Percentiles rank a stretch among this genome's conserved stretches.
These are phyloP conservation scores for Inosperma sp. DNA, from an alignment of 768 basidiomycete genomes.

Conservation along the genomic window DNA sequence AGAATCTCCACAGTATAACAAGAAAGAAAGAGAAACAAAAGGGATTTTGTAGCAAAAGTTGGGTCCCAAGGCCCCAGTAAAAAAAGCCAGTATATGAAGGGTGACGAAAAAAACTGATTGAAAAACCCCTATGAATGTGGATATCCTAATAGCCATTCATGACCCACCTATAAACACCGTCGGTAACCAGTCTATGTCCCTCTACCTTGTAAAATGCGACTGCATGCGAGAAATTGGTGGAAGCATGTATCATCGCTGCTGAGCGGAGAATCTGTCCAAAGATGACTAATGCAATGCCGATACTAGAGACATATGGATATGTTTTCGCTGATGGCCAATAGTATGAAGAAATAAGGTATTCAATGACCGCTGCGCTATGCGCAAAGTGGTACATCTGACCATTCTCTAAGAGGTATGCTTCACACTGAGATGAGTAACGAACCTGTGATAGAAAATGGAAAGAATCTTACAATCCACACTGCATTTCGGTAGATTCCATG, in stretches of 20 bases:
- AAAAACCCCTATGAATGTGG: too few species aligned
- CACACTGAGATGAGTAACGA: not conserved
- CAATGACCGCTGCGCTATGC: constrained; percentile 68
- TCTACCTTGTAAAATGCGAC: constrained; percentile 72
- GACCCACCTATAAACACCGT: constrained; percentile 83
- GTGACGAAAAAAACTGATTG: constrained; percentile 83
- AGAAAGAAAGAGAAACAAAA: constrained; percentile 63
- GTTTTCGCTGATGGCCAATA: constrained; percentile 62
- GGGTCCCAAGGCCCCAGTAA: constrained; percentile 96
- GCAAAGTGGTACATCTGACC: constrained; percentile 81
- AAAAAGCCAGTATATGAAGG: constrained; percentile 97
- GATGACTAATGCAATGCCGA: constrained; percentile 62
- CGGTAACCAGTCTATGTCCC: constrained; percentile 76
- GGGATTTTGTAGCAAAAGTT: constrained; percentile 86
- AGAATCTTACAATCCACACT: constrained; percentile 80
- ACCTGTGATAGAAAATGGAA: not conserved
- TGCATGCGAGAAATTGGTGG: constrained; percentile 88
- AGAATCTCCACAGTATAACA: constrained; percentile 79
- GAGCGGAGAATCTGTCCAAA: constrained; percentile 79
- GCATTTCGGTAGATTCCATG: constrained; percentile 91
- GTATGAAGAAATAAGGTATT: constrained; percentile 72
- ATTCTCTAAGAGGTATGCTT: constrained; percentile 94
- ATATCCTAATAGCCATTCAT: too few species aligned
- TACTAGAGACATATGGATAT: constrained; percentile 48
- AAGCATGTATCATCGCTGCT: constrained; percentile 93